These are phyloP conservation scores for Hymenoscyphus occultus DNA, from an alignment of 2,329 filamentous ascomycete species.

Conservation along the genomic window DNA sequence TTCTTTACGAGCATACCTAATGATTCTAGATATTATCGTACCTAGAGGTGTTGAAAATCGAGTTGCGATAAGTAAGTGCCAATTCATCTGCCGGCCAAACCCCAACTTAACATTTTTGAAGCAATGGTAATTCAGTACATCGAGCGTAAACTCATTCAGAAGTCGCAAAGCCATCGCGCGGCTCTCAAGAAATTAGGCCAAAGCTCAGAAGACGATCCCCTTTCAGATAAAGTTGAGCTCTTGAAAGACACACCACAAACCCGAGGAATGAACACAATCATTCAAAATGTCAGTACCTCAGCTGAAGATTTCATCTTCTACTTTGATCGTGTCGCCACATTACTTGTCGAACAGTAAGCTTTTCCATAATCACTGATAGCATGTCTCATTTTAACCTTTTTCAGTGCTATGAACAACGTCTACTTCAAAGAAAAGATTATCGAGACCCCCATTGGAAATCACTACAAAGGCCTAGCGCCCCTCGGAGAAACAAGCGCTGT, in stretches of 20 bases:
- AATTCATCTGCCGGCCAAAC: not conserved
- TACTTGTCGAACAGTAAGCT: conserved; percentile 75
- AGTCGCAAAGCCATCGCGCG: conserved; percentile 78
- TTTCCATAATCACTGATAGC: not conserved
- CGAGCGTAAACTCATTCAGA: conserved; percentile 78
- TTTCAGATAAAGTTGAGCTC: conserved; percentile 72
- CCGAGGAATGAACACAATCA: conserved; percentile 82
- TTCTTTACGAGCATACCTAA: not conserved
- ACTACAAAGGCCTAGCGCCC: conserved; percentile 69
- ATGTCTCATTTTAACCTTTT: conserved; percentile 13
- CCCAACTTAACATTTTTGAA: conserved; percentile 35
- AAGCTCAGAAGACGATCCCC: conserved; percentile 65
- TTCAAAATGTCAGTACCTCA: conserved; percentile 74
- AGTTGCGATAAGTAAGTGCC: conserved; percentile 72
- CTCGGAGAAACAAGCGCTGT: conserved; percentile 80
- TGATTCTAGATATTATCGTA: conserved; percentile 76
- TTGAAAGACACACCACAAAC: conserved; percentile 78
- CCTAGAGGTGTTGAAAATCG: conserved; percentile 92
- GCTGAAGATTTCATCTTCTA: conserved; percentile 97
- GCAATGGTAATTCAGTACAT: conserved; percentile 95
- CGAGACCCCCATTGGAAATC: conserved; percentile 65
- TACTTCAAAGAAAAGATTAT: conserved; percentile 64
- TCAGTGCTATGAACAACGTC: conserved; percentile 72
- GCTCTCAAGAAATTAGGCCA: conserved; percentile 74
- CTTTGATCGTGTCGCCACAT: conserved; percentile 82